Evolutionary conservation across 179 eudicot species (phyloP).

Genomic region (Beta corolliflora): DNA sequence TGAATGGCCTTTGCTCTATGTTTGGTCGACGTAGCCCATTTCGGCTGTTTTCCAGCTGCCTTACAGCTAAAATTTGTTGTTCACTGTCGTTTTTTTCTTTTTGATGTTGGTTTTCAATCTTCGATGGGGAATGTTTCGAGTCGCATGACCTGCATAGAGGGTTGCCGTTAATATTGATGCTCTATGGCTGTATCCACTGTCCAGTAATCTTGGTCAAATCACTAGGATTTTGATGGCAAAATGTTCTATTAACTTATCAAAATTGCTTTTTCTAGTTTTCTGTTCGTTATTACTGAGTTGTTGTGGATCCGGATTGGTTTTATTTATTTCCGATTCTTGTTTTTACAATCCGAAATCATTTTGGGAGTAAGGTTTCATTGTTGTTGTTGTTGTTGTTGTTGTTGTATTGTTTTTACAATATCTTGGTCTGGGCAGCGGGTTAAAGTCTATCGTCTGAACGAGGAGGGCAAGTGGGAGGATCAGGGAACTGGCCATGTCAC

Average conservation of each 20-base stretch:
- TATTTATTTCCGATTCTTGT: not conserved
- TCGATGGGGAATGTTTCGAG: not conserved
- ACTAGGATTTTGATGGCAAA: not conserved
- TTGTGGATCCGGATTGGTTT: not conserved
- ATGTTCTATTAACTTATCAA: not conserved
- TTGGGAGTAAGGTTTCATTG: no score
- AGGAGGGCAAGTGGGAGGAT: constrained; percentile 99
- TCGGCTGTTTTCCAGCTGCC: not conserved
- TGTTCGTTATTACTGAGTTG: not conserved
- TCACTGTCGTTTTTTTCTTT: not conserved
- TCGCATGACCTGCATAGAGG: not conserved
- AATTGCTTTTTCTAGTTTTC: not conserved
- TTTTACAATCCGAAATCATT: not conserved
- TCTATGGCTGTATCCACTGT: not conserved
- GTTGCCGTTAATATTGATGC: not conserved
- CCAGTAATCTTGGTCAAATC: not conserved
- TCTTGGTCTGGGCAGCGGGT: constrained; percentile 39
- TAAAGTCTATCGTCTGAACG: constrained; percentile 83
- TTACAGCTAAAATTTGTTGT: not conserved
- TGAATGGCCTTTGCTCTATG: not conserved
- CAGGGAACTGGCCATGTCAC: constrained; percentile 98
- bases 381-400: no score
- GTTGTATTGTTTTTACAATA: not conserved
- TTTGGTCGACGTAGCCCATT: not conserved
- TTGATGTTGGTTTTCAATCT: not conserved